Conservation (phyloP, 805 yeast genomes). For the Metschnikowia santaceciliae region DNA sequence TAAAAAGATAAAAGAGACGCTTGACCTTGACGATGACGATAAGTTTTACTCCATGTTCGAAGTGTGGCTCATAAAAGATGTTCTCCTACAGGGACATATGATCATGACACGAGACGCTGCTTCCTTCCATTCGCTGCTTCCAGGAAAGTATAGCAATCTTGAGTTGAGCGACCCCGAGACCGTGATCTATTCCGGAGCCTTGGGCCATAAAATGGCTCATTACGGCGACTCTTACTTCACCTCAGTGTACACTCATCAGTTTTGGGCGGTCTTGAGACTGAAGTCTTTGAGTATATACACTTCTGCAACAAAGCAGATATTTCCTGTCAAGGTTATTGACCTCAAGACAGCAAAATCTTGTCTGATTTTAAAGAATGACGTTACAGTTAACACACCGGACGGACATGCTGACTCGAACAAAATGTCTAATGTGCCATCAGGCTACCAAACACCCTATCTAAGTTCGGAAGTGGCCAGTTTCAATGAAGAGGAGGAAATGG, state of each 20-base stretch:
- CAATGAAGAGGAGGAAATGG: constrained; percentile 17
- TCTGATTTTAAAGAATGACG: constrained; percentile 38
- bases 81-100: constrained; percentile 80
- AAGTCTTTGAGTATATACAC: constrained; percentile 65
- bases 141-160: constrained; percentile 27
- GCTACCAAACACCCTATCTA: constrained; percentile 1
- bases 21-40: constrained; percentile 51
- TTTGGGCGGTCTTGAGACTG: constrained; percentile 77
- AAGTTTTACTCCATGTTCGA: constrained; percentile 57
- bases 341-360: constrained; percentile 59
- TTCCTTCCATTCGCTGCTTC: constrained; percentile 75
- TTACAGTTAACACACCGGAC: neutral
- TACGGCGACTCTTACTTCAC: constrained; percentile 36
- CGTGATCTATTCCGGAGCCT: constrained; percentile 32
- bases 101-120: constrained; percentile 63
- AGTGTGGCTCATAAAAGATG: constrained; percentile 80
- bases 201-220: constrained; percentile 36
- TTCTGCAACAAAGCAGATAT: constrained; percentile 75
- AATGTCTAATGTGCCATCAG: neutral
- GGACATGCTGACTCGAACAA: neutral
- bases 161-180: constrained; percentile 14
- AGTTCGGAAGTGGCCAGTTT: constrained; percentile 14
- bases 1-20: constrained; percentile 31
- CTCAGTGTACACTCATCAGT: constrained; percentile 44
- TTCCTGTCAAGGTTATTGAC: constrained; percentile 75